Conservation (phyloP, 257 asterid genomes). For the Coffea canephora region DNA sequence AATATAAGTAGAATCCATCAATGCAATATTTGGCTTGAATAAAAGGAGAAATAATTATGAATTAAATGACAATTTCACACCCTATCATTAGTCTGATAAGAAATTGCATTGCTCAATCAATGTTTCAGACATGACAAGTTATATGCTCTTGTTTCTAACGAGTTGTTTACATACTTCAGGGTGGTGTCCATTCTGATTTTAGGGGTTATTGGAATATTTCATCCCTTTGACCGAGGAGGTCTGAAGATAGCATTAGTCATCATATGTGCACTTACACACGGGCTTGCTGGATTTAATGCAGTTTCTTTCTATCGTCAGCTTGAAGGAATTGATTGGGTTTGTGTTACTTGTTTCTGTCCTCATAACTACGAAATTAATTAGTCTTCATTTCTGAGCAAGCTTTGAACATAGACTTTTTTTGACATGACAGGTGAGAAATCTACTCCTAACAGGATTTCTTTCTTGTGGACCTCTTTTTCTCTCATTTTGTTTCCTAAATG, state of each 20-base stretch:
- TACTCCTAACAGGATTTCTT: conserved; percentile 26
- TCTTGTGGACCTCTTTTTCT: conserved; percentile 23
- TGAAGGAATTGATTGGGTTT: conserved; percentile 46
- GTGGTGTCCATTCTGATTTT: too few relatives aligned
- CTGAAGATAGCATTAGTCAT: conserved; percentile 46
- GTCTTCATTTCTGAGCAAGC: background rate
- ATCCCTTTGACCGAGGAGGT: background rate
- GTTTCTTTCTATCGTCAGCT: conserved; percentile 65
- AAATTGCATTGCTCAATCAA: too few relatives aligned
- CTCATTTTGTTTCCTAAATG: conserved; percentile 29
- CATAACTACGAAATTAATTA: background rate
- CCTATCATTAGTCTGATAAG: too few relatives aligned
- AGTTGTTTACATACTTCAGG: too few relatives aligned
- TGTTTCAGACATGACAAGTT: too few relatives aligned
- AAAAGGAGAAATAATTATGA: too few relatives aligned
- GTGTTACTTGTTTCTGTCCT: background rate
- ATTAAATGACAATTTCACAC: too few relatives aligned
- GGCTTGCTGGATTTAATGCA: conserved; percentile 63
- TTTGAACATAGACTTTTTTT: background rate
- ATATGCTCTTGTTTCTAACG: too few relatives aligned
- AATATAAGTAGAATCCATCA: too few relatives aligned
- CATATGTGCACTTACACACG: conserved; percentile 69
- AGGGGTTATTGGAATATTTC: background rate
- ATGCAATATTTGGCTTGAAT: too few relatives aligned
- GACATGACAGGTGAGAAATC: conserved; percentile 24